These are phyloP conservation scores for Oryza coarctata DNA, from an alignment of 176 grass and related monocot species.

Conservation along the genomic window DNA sequence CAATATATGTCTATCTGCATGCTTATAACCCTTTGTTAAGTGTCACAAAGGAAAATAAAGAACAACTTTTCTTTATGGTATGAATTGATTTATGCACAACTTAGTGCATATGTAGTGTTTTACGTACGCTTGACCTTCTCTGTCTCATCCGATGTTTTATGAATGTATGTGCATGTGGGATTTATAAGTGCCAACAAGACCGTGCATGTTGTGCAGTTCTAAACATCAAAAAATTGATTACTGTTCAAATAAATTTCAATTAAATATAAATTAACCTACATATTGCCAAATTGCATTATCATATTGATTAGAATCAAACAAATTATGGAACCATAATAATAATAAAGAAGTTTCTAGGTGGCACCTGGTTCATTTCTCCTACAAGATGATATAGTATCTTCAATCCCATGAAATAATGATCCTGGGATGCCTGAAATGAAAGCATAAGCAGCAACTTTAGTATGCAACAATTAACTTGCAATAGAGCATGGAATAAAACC, in stretches of 20 bases:
- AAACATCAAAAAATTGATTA: constrained; percentile 5
- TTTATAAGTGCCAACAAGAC: neutral
- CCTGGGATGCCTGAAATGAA: constrained; percentile 73
- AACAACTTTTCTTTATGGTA: neutral
- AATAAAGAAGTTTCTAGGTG: constrained; percentile 16
- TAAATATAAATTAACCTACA: constrained; percentile 1
- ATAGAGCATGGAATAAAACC: constrained; percentile 3
- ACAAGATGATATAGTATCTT: constrained; percentile 89
- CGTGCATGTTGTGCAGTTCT: neutral
- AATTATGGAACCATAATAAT: neutral
- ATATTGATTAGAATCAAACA: neutral
- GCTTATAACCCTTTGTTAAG: neutral
- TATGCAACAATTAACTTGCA: neutral
- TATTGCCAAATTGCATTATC: neutral
- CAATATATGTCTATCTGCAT: constrained; percentile 21
- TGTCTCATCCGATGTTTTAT: constrained; percentile 8
- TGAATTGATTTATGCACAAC: neutral
- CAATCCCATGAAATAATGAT: constrained; percentile 98
- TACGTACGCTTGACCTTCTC: neutral
- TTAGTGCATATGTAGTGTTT: neutral
- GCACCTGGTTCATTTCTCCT: constrained; percentile 97
- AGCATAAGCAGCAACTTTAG: constrained; percentile 33
- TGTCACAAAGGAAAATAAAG: neutral
- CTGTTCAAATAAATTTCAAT: neutral
- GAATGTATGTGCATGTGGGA: neutral